Percentiles rank a stretch among this genome's conserved stretches.
Evolutionary conservation across 2,329 filamentous ascomycete genomes (phyloP).

Genomic region (Helotiales sp.): DNA sequence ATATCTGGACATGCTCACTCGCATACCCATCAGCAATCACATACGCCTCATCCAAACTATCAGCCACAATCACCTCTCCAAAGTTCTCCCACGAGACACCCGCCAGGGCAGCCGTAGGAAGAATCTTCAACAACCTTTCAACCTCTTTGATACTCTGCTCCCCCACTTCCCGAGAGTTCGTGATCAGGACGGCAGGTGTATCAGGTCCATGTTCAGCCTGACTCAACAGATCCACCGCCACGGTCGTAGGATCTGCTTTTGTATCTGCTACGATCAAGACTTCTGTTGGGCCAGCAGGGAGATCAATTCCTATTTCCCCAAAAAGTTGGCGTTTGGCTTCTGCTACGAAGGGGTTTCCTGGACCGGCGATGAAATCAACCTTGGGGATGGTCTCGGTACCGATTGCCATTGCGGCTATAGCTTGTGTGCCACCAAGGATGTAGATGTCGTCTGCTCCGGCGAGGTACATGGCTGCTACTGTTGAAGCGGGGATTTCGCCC

Average conservation of each 20-base stretch:
- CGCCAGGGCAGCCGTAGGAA: conserved; percentile 46
- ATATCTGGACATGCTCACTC: conserved; percentile 52
- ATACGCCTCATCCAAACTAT: conserved; percentile 44
- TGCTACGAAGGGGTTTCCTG: conserved; percentile 55
- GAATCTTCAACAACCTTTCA: conserved; percentile 39
- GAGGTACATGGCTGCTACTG: conserved; percentile 50
- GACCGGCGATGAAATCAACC: conserved; percentile 53
- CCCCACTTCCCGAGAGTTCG: conserved; percentile 43
- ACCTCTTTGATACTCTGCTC: conserved; percentile 39
- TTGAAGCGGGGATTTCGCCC: conserved; percentile 48
- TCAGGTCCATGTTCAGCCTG: conserved; percentile 55
- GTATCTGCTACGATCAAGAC: conserved; percentile 51
- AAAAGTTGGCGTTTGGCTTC: conserved; percentile 55
- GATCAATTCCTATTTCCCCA: conserved; percentile 54
- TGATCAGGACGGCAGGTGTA: conserved; percentile 50
- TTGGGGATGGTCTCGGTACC: conserved; percentile 49
- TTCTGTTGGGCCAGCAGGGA: conserved; percentile 54
- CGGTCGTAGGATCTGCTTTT: conserved; percentile 44
- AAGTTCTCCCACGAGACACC: conserved; percentile 45
- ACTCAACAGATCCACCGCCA: conserved; percentile 47
- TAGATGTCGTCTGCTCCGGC: conserved; percentile 52
- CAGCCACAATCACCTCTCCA: conserved; percentile 47
- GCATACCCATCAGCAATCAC: conserved; percentile 48
- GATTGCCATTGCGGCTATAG: conserved; percentile 51
- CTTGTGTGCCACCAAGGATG: conserved; percentile 53